Evolutionary conservation across 352 stramenopile genomes (phyloP).

Genomic region (Globisporangium cylindrosporum): DNA sequence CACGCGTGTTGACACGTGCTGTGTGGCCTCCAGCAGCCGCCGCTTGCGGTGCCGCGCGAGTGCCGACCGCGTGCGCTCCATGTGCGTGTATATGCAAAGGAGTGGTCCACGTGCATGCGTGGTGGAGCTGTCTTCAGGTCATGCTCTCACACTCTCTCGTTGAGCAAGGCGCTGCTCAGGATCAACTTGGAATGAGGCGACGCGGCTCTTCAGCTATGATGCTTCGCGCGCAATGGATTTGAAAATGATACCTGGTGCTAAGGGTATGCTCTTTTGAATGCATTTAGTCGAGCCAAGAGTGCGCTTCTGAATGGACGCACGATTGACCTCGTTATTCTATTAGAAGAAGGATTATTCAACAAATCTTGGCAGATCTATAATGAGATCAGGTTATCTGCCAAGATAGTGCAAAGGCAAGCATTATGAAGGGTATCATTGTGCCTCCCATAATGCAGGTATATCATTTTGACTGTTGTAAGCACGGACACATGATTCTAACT

Average conservation of each 20-base stretch:
- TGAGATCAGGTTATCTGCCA: too few species aligned
- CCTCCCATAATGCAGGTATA: too few species aligned
- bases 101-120: background rate
- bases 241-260: background rate
- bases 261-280: background rate
- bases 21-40: conserved; percentile 44
- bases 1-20: conserved; percentile 36
- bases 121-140: background rate
- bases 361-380: too few species aligned
- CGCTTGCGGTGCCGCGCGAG: conserved; percentile 60
- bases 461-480: too few species aligned
- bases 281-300: background rate
- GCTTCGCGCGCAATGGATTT: background rate
- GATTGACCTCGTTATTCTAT: background rate
- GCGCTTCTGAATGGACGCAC: background rate
- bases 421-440: too few species aligned
- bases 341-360: background rate
- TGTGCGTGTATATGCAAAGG: conserved; percentile 4
- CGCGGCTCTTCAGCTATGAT: background rate
- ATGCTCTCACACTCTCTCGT: background rate
- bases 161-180: background rate
- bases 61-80: conserved; percentile 44
- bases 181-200: background rate
- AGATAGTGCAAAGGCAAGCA: too few species aligned
- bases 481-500: too few species aligned